phyloP scores from a whole-genome alignment of 345 rosid genomes.

The Lepidium didymum region DNA sequence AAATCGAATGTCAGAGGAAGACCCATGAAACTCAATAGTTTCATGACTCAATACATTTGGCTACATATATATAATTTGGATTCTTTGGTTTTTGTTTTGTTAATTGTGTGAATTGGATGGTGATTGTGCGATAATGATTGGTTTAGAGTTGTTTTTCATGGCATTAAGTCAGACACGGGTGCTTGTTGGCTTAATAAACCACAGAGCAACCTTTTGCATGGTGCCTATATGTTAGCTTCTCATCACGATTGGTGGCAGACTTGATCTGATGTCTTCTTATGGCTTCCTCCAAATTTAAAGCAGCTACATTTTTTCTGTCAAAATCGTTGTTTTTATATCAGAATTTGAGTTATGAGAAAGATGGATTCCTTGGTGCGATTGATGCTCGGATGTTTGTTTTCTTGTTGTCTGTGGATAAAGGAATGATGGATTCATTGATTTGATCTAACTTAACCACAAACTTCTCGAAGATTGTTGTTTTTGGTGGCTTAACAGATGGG shows the following conservation, averaged over 20 bases:
- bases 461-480: no score
- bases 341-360: no score
- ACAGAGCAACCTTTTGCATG: constrained; percentile 29
- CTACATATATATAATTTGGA: neutral
- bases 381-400: no score
- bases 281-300: constrained; percentile 28
- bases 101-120: neutral
- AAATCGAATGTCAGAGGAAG: constrained; percentile 24
- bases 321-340: neutral
- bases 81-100: neutral
- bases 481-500: no score
- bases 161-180: constrained; percentile 31
- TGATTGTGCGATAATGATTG: neutral
- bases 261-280: constrained; percentile 28
- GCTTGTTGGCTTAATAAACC: constrained; percentile 30
- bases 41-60: constrained; percentile 29
- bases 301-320: neutral
- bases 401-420: no score
- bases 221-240: constrained; percentile 26
- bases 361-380: no score
- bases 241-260: constrained; percentile 28
- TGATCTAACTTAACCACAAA: no score
- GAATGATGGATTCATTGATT: no score
- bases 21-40: constrained; percentile 25
- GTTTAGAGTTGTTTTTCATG: neutral